These are phyloP conservation scores for Cenchrus purpureus DNA, from an alignment of 176 grass and related monocot species.

Conservation along the genomic window DNA sequence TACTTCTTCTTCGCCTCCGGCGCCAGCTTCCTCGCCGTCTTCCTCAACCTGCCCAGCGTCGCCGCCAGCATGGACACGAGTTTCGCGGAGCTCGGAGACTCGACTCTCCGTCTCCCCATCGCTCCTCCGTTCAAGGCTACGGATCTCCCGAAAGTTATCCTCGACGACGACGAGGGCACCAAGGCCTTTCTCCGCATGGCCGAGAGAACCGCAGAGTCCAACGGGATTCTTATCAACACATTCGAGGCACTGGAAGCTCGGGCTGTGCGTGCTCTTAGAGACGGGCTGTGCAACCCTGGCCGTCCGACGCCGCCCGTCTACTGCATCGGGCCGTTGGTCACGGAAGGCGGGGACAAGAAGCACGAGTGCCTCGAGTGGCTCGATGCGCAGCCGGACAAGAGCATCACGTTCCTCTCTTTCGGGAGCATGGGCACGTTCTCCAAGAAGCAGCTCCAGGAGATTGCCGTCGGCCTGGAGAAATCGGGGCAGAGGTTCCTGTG, in stretches of 20 bases:
- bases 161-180: not conserved
- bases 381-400: slow-evolving; percentile 58
- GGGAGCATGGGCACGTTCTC: slow-evolving; percentile 59
- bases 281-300: slow-evolving; percentile 43
- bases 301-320: slow-evolving; percentile 58
- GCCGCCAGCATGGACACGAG: not conserved
- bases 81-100: slow-evolving; percentile 16
- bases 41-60: slow-evolving; percentile 35
- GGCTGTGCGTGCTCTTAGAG: slow-evolving; percentile 44
- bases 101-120: not conserved
- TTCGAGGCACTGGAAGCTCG: slow-evolving; percentile 53
- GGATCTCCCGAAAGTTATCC: not conserved
- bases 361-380: slow-evolving; percentile 64
- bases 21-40: slow-evolving; percentile 39
- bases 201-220: not conserved
- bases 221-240: slow-evolving; percentile 63
- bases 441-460: slow-evolving; percentile 54
- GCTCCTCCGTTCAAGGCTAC: slow-evolving; percentile 38
- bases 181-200: not conserved
- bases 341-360: not conserved
- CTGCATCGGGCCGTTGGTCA: slow-evolving; percentile 56
- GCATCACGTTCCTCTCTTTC: slow-evolving; percentile 66
- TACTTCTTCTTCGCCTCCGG: slow-evolving; percentile 46
- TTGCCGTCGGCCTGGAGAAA: slow-evolving; percentile 51
- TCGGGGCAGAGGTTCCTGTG: slow-evolving; percentile 63